Conservation (phyloP, 1,284 basidiomycete genomes). For the Meira nashicola region DNA sequence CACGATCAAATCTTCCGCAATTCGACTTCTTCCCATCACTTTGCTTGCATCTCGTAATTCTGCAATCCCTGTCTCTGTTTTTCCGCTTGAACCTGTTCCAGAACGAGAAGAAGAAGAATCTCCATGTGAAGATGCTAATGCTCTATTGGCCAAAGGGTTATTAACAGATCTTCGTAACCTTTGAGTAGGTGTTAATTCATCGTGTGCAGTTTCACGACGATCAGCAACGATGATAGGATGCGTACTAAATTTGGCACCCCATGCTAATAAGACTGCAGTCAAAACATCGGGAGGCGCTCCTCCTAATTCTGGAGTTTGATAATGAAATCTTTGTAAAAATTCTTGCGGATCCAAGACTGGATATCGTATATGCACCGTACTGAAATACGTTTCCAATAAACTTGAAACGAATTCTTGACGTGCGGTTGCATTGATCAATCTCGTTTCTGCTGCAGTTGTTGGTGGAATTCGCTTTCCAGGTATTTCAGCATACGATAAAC, state of each 20-base stretch:
- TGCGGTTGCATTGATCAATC: slow-evolving; percentile 25
- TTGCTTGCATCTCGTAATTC: not conserved
- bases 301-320: slow-evolving; percentile 23
- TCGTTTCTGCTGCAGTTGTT: slow-evolving; percentile 17
- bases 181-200: slow-evolving; percentile 17
- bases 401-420: slow-evolving; percentile 33
- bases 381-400: slow-evolving; percentile 38
- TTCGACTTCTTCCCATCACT: slow-evolving; percentile 62
- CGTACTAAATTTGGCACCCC: slow-evolving; percentile 86
- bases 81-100: not conserved
- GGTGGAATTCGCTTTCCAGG: not conserved
- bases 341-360: slow-evolving; percentile 31
- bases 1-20: slow-evolving; percentile 72
- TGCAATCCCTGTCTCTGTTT: not conserved
- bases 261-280: slow-evolving; percentile 80
- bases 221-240: slow-evolving; percentile 74
- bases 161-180: slow-evolving; percentile 4
- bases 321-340: slow-evolving; percentile 29
- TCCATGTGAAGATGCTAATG: not conserved
- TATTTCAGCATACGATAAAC: not conserved
- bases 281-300: slow-evolving; percentile 62
- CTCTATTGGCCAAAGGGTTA: not conserved
- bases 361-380: slow-evolving; percentile 32
- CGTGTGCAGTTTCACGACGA: slow-evolving; percentile 61
- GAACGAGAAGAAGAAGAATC: not conserved